phyloP scores from a whole-genome alignment of 2,329 filamentous ascomycete genomes.

The Penicillium sp. region DNA sequence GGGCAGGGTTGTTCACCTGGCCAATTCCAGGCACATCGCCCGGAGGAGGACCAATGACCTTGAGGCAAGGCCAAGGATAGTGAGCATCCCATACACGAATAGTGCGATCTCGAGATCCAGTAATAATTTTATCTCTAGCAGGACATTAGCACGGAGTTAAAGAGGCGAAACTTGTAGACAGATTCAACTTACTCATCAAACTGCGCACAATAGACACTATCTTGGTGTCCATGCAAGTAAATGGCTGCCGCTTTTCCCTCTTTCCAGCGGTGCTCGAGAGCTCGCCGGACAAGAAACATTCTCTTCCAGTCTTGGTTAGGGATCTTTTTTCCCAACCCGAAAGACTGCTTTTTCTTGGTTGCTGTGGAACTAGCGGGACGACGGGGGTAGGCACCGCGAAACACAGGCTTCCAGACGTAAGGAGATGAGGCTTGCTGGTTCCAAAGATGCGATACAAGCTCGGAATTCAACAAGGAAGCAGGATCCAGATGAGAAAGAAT shows the following conservation, averaged over 20 bases:
- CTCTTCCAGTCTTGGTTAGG: slow-evolving; percentile 79
- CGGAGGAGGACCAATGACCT: slow-evolving; percentile 78
- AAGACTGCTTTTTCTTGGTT: slow-evolving; percentile 51
- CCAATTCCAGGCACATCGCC: slow-evolving; percentile 42
- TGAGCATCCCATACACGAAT: slow-evolving; percentile 96
- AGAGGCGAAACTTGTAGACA: background rate
- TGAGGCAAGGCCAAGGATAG: slow-evolving; percentile 73
- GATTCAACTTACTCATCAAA: slow-evolving; percentile 78
- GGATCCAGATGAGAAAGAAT: slow-evolving; percentile 63
- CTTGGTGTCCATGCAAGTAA: slow-evolving; percentile 89
- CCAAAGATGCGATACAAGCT: slow-evolving; percentile 61
- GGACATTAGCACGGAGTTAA: slow-evolving; percentile 34
- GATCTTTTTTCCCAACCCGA: slow-evolving; percentile 54
- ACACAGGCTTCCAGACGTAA: slow-evolving; percentile 65
- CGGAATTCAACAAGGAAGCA: slow-evolving; percentile 55
- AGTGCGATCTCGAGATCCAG: slow-evolving; percentile 90
- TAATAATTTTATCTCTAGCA: slow-evolving; percentile 84
- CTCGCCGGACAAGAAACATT: slow-evolving; percentile 75
- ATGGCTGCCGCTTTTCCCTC: slow-evolving; percentile 75
- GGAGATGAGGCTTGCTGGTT: slow-evolving; percentile 55
- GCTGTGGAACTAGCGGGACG: slow-evolving; percentile 37
- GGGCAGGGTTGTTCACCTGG: slow-evolving; percentile 51
- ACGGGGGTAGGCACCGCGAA: slow-evolving; percentile 55
- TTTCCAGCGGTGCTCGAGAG: slow-evolving; percentile 78
- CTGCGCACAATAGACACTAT: slow-evolving; percentile 97